Evolutionary conservation across 768 basidiomycete species (phyloP).

Genomic region (Phylloporus arenicola): DNA sequence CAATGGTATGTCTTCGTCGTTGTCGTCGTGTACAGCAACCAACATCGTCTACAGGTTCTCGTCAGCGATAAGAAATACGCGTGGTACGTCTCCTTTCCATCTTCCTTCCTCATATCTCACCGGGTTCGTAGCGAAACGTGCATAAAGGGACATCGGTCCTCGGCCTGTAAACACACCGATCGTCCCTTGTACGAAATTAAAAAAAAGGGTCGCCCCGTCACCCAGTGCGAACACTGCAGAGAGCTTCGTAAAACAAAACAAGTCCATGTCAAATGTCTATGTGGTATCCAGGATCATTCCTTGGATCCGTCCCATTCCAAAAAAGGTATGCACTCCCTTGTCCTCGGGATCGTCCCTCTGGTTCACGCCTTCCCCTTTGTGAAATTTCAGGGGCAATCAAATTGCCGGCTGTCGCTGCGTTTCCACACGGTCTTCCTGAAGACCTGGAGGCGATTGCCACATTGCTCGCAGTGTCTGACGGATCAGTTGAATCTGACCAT

Average conservation of each 20-base stretch:
- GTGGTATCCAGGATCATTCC: slow-evolving; percentile 36
- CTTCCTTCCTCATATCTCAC: slow-evolving; percentile 3
- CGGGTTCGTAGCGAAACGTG: slow-evolving; percentile 68
- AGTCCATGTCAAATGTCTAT: slow-evolving; percentile 42
- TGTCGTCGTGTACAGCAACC: not conserved
- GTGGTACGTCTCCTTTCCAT: slow-evolving; percentile 47
- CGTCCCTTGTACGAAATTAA: slow-evolving; percentile 79
- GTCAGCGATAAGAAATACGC: slow-evolving; percentile 77
- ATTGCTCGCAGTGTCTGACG: slow-evolving; percentile 38
- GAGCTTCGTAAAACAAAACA: slow-evolving; percentile 43
- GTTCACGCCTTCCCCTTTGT: slow-evolving; percentile 15
- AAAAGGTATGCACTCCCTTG: slow-evolving; percentile 52
- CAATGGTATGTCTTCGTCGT: slow-evolving; percentile 40
- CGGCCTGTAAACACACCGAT: slow-evolving; percentile 82
- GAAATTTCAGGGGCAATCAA: slow-evolving; percentile 52
- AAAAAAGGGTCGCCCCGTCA: slow-evolving; percentile 57
- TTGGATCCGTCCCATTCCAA: slow-evolving; percentile 36
- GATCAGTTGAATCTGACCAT: slow-evolving; percentile 57
- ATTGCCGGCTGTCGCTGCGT: slow-evolving; percentile 67
- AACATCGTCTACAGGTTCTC: slow-evolving; percentile 46
- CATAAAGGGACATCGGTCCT: slow-evolving; percentile 91
- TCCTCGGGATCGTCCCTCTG: not conserved
- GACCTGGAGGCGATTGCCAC: slow-evolving; percentile 52
- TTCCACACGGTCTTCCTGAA: slow-evolving; percentile 71
- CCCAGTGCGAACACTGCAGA: slow-evolving; percentile 50